Conservation (phyloP, 257 asterid genomes). For the Prunella vulgaris region DNA sequence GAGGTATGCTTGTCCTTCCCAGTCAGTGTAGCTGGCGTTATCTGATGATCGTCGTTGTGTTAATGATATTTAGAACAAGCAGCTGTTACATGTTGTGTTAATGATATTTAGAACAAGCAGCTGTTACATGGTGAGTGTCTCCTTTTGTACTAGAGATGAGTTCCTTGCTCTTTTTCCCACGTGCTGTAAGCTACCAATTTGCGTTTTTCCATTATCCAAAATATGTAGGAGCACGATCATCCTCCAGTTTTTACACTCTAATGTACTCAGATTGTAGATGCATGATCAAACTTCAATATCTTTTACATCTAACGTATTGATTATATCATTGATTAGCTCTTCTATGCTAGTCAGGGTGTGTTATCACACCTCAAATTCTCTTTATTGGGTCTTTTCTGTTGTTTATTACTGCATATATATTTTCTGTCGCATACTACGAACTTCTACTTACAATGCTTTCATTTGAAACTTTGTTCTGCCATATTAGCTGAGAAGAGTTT, state of each 20-base stretch:
- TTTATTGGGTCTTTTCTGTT: not conserved
- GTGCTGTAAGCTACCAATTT: slow-evolving; percentile 22
- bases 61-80: too few species aligned
- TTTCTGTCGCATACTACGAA: too few species aligned
- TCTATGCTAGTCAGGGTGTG: not conserved
- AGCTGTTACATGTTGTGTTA: slow-evolving; percentile 8
- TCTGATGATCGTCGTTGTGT: too few species aligned
- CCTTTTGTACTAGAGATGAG: slow-evolving; percentile 19
- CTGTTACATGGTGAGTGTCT: slow-evolving; percentile 3
- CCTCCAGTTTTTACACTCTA: not conserved
- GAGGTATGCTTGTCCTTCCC: not conserved
- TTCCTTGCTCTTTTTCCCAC: slow-evolving; percentile 11
- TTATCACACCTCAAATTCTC: too few species aligned
- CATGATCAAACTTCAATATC: not conserved
- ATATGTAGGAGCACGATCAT: slow-evolving; percentile 7
- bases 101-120: slow-evolving; percentile 7
- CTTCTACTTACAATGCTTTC: too few species aligned
- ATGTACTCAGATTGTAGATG: not conserved
- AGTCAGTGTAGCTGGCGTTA: not conserved
- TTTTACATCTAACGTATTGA: slow-evolving; percentile 1
- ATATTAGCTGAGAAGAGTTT: not conserved
- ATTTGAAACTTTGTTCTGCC: not conserved
- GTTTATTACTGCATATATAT: not conserved
- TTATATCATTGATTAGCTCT: not conserved
- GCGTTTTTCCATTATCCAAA: not conserved